A percentile compares a stretch with the other conserved stretches of the same genome.
Evolutionary conservation across 2,329 filamentous ascomycete genomes (phyloP).

Genomic region (Diaporthe citri): DNA sequence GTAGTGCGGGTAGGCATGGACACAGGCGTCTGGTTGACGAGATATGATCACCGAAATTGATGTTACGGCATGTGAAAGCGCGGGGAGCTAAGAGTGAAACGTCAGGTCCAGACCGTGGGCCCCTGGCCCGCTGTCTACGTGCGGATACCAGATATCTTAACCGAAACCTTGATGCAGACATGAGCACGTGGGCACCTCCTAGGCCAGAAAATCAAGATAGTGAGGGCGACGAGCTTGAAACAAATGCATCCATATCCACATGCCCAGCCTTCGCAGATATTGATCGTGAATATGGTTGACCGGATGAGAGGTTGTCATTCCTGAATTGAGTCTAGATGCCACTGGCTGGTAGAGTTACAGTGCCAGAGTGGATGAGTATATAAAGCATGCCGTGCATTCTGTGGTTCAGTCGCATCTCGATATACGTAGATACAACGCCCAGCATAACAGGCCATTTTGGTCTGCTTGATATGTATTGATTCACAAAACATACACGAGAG

Average conservation of each 20-base stretch:
- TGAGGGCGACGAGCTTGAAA: background rate
- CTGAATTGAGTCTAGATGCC: background rate
- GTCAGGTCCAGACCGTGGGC: background rate
- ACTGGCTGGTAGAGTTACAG: background rate
- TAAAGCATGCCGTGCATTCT: background rate
- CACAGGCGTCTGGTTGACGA: background rate
- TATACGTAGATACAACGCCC: background rate
- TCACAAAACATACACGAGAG: background rate
- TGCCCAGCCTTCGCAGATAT: background rate
- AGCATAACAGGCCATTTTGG: background rate
- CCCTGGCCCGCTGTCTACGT: background rate
- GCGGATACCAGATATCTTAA: background rate
- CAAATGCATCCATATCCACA: background rate
- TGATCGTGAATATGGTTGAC: background rate
- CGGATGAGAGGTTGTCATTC: background rate
- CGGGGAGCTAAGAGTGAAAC: constrained; percentile 11
- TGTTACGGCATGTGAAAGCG: constrained; percentile 29
- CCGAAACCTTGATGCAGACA: background rate
- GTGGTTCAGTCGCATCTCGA: background rate
- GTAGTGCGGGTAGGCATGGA: background rate
- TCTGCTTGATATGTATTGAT: background rate
- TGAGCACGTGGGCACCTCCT: constrained; percentile 39
- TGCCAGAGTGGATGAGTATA: background rate
- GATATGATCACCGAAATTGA: background rate
- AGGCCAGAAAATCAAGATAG: constrained; percentile 20